Evolutionary conservation across 805 yeast genomes (phyloP).

Genomic region (Cyberlindnera veronae): DNA sequence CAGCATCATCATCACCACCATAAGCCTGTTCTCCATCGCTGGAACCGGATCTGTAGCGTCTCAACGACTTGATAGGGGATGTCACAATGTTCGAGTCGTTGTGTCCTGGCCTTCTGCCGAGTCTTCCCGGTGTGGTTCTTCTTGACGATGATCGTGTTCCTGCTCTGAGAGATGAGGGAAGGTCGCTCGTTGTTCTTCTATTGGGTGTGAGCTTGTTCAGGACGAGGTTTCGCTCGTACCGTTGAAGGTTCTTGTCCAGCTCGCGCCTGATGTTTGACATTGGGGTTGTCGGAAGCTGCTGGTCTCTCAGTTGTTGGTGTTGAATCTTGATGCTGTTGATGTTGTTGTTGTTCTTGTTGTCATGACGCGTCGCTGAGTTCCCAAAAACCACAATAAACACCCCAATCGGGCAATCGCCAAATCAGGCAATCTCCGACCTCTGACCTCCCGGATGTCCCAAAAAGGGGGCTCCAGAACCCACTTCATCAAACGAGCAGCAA

Average conservation of each 20-base stretch:
- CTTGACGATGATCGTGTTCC: conserved; percentile 2
- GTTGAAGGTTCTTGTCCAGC: conserved; percentile 15
- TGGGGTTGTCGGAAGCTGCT: no score
- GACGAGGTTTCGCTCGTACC: conserved; percentile 19
- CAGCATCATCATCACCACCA: conserved; percentile 13
- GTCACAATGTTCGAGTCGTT: conserved; percentile 23
- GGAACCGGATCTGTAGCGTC: conserved; percentile 9
- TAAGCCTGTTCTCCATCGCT: conserved; percentile 5
- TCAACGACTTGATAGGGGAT: conserved; percentile 24
- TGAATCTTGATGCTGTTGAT: no score
- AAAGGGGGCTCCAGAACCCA: not conserved
- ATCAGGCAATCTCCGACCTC: not conserved
- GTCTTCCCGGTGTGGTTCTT: conserved; percentile 5
- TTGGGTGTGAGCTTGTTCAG: conserved; percentile 25
- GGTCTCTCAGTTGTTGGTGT: no score
- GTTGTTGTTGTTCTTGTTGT: no score
- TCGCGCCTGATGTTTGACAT: conserved; percentile 12
- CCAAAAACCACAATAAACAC: no score
- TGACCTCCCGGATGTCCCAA: not conserved
- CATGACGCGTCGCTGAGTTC: no score
- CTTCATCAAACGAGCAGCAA: not conserved
- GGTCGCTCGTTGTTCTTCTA: conserved; percentile 3
- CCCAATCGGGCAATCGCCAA: not conserved
- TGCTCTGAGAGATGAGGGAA: not conserved
- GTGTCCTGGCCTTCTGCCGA: conserved; percentile 6